Evolutionary conservation across 2,329 filamentous ascomycete genomes (phyloP).

Genomic region (Cadophora sp.): DNA sequence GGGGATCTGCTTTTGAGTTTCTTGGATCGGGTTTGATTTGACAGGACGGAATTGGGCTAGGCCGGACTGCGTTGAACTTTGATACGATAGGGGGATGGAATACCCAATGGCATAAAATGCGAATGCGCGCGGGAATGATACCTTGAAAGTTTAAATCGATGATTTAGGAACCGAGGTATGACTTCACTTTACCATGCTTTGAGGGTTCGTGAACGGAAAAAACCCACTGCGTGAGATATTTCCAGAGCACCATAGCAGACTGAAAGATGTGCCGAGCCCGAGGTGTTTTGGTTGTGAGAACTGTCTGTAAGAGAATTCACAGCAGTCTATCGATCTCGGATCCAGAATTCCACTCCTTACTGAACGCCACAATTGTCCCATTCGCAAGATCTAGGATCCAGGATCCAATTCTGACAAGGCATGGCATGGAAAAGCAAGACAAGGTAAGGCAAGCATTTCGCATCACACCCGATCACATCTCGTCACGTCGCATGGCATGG

Average conservation of each 20-base stretch:
- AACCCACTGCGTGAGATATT: too few relatives aligned
- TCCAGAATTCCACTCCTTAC: not conserved
- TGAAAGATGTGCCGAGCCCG: too few relatives aligned
- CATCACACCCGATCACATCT: not conserved
- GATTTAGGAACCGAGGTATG: not conserved
- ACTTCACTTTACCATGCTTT: not conserved
- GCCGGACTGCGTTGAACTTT: not conserved
- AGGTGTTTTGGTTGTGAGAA: too few relatives aligned
- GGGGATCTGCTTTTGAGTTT: not conserved
- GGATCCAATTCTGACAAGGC: not conserved
- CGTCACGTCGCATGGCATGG: not conserved
- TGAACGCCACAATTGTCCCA: too few relatives aligned
- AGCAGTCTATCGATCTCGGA: not conserved
- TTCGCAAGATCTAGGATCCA: not conserved
- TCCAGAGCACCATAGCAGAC: too few relatives aligned
- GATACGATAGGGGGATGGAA: conserved; percentile 7
- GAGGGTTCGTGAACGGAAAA: not conserved
- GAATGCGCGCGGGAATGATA: conserved; percentile 7
- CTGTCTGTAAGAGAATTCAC: not conserved
- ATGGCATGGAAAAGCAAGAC: not conserved
- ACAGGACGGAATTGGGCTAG: not conserved
- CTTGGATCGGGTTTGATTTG: not conserved
- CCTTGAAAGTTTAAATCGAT: conserved; percentile 1
- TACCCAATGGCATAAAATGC: conserved; percentile 16
- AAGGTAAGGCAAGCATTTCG: not conserved